Evolutionary conservation across 75 land plant species (phyloP).

Genomic region (Sequoia sempervirens): DNA sequence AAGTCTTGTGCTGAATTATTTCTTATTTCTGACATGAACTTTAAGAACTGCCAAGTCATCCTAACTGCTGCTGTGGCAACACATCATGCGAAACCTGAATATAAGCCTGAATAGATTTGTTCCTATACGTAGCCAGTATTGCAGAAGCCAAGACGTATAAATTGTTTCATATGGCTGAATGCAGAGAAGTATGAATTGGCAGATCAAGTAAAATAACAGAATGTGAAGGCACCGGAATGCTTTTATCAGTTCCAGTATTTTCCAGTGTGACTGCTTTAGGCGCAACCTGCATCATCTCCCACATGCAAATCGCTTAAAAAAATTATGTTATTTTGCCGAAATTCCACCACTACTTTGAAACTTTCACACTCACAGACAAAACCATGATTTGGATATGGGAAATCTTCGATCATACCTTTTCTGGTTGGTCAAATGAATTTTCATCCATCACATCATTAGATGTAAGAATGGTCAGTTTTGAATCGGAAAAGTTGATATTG

Average conservation of each 20-base stretch:
- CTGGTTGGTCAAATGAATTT: constrained; percentile 42
- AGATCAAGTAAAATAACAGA: constrained; percentile 4
- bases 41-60: not conserved
- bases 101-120: not conserved
- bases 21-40: not conserved
- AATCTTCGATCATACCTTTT: constrained; percentile 25
- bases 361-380: not conserved
- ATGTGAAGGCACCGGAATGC: not conserved
- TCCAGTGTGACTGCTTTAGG: not conserved
- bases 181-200: not conserved
- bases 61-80: not conserved
- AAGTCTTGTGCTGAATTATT: not conserved
- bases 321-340: not conserved
- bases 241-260: not conserved
- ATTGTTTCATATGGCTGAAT: constrained; percentile 9
- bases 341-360: not conserved
- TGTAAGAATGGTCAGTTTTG: constrained; percentile 20
- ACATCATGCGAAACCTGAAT: not conserved
- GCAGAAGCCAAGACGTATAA: not conserved
- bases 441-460: constrained; percentile 46
- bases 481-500: constrained; percentile 11
- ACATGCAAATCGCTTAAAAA: not conserved
- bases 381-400: not conserved
- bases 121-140: not conserved
- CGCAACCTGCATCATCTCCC: constrained; percentile 5